Evolutionary conservation across 2,329 filamentous ascomycete genomes (phyloP).

Genomic region (Claviceps lovelessii): DNA sequence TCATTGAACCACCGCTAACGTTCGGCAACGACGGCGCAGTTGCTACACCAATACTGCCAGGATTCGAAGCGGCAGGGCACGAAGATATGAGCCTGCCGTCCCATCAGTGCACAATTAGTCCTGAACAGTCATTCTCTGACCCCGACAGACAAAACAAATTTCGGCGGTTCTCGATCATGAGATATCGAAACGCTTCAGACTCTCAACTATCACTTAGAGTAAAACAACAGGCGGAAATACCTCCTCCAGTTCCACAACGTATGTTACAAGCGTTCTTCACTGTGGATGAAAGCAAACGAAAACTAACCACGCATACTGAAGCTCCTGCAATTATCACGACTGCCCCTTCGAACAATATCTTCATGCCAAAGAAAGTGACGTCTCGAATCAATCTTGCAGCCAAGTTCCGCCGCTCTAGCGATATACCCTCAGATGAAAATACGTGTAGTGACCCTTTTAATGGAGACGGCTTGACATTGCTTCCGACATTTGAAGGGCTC

Average conservation of each 20-base stretch:
- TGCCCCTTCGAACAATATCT: slow-evolving; percentile 59
- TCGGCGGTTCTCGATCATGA: slow-evolving; percentile 55
- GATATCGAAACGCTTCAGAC: slow-evolving; percentile 85
- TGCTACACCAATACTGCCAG: slow-evolving; percentile 6
- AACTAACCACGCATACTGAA: slow-evolving; percentile 14
- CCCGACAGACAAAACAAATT: slow-evolving; percentile 29
- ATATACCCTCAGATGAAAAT: slow-evolving; percentile 24
- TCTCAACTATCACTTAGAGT: slow-evolving; percentile 68
- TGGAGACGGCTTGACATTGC: background rate
- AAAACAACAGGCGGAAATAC: slow-evolving; percentile 48
- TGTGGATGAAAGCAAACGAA: background rate
- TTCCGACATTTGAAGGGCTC: slow-evolving; percentile 13
- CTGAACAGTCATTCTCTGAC: slow-evolving; percentile 16
- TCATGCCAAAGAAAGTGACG: slow-evolving; percentile 37
- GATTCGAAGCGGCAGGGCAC: slow-evolving; percentile 4
- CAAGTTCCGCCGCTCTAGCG: slow-evolving; percentile 38
- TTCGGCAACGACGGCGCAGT: slow-evolving; percentile 11
- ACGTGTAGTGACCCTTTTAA: background rate
- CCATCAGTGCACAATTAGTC: slow-evolving; percentile 11
- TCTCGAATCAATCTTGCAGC: slow-evolving; percentile 40
- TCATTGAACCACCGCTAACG: slow-evolving; percentile 17
- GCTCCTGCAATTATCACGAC: slow-evolving; percentile 77
- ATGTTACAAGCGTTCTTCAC: slow-evolving; percentile 17
- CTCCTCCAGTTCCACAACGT: slow-evolving; percentile 46
- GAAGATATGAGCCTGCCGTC: slow-evolving; percentile 8